These are phyloP conservation scores for Dovyalis caffra DNA, from an alignment of 345 rosid species.

Conservation along the genomic window DNA sequence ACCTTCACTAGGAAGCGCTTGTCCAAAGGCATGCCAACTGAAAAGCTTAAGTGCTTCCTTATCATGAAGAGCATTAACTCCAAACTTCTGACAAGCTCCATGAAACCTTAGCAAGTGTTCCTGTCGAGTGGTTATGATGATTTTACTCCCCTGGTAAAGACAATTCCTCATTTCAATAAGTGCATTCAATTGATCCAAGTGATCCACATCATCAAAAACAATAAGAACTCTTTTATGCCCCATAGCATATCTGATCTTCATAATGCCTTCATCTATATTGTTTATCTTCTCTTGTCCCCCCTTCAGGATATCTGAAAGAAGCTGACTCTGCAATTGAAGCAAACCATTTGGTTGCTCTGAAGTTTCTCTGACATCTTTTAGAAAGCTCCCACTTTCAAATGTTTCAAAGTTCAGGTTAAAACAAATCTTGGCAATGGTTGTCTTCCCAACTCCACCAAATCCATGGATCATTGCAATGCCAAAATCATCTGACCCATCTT, in stretches of 20 bases:
- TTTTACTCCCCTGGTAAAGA: not conserved
- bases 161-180: not conserved
- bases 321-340: conserved; percentile 22
- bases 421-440: conserved; percentile 17
- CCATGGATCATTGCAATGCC: conserved; percentile 26
- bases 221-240: not conserved
- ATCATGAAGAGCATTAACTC: not conserved
- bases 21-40: not conserved
- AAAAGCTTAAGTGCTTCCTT: not conserved
- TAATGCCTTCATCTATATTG: conserved; percentile 17
- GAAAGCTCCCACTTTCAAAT: conserved; percentile 29
- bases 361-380: conserved; percentile 26
- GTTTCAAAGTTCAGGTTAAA: conserved; percentile 19
- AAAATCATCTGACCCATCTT: conserved; percentile 19
- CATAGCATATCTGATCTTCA: not conserved
- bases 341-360: conserved; percentile 12
- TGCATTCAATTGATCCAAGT: too few relatives aligned
- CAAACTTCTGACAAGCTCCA: not conserved
- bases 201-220: conserved; percentile 13
- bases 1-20: not conserved
- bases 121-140: not conserved
- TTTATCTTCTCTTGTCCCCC: not conserved
- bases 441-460: conserved; percentile 30
- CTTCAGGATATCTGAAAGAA: conserved; percentile 26
- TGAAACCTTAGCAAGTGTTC: not conserved